Evolutionary conservation across 2,329 filamentous ascomycete species (phyloP).

Genomic region (Aureobasidium uvarum): DNA sequence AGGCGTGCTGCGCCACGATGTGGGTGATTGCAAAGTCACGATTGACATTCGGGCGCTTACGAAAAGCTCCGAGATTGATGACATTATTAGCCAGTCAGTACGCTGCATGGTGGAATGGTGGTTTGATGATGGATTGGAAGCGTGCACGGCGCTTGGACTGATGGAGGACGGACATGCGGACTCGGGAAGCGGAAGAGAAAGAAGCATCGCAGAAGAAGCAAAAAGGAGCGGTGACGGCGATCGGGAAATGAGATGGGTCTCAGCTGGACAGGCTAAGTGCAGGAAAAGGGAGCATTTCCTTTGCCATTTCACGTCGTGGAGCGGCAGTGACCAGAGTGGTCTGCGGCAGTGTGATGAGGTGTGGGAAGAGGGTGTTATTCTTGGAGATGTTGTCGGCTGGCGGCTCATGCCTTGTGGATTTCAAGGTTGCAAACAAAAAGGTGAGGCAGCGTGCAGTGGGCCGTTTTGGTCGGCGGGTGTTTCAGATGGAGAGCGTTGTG

Average conservation of each 20-base stretch:
- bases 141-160: conserved; percentile 6
- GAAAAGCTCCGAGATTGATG: conserved; percentile 11
- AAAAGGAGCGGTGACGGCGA: conserved; percentile 21
- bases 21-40: neutral
- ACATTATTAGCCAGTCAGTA: conserved; percentile 6
- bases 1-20: conserved; percentile 20
- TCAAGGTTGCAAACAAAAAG: conserved; percentile 8
- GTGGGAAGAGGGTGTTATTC: conserved; percentile 18
- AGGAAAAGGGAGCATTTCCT: conserved; percentile 3
- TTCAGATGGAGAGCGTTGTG: conserved; percentile 19
- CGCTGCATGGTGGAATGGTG: neutral
- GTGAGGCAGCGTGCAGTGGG: conserved; percentile 5
- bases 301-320: neutral
- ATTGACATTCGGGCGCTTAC: conserved; percentile 13
- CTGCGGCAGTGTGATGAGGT: conserved; percentile 1
- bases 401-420: neutral
- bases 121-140: neutral
- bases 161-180: neutral
- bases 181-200: conserved; percentile 16
- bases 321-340: conserved; percentile 9
- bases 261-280: conserved; percentile 1
- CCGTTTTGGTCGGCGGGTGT: conserved; percentile 24
- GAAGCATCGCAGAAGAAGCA: conserved; percentile 22
- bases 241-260: conserved; percentile 18
- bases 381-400: neutral